Base-by-base conservation (phyloP, 345 rosid species). In the Gynandropsis gynandra region DNA sequence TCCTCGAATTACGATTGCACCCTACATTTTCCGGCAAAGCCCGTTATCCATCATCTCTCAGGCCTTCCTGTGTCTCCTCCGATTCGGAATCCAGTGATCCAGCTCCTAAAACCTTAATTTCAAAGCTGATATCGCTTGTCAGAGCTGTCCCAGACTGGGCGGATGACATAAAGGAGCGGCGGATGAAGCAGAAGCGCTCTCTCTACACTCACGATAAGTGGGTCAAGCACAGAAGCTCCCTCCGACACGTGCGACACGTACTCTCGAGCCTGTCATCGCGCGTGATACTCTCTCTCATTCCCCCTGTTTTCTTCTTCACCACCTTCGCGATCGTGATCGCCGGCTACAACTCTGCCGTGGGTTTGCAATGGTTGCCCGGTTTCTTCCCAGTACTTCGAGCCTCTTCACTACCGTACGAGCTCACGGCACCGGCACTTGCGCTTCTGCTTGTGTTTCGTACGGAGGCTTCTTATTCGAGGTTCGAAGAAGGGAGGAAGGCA, bases 391-490 rank as follows among this genome's bases (percentile, higher is more conserved):
- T 87, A 7, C 58, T 90, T 46, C 76, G 85, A 66, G 73, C 96
- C 4, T 90, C 96, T 42, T 57, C 96, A 19, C 64, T 90, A 67
- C 98, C 96, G 1, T 84, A 84, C 59, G 92, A 90, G 77, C 53
- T 90, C 16, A 87, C 96, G 0, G 96, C 95, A 21, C 83, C 98
- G 5, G 96, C 96, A 32, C 57, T 90, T 70, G 98, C 98, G 33
- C 69, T 90, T 71, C 79, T 90, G 66, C 56, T 90, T 33, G 98
- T 87, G 35, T 90, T 90, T 38, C 69, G 98, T 55, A 90, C 93
- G 0, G 98, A 90, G 76, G 96, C 98, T 16, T 87, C 98, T 10
- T 90, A 87, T 69, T 87, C 98, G 3, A 76, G 98, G 74, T 87
- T 63, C 46, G 92, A 76, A 63, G 79, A 82, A 59, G 98, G 98